Evolutionary conservation across 495 filamentous ascomycete species (phyloP).

Genomic region (Daldinia grandis): DNA sequence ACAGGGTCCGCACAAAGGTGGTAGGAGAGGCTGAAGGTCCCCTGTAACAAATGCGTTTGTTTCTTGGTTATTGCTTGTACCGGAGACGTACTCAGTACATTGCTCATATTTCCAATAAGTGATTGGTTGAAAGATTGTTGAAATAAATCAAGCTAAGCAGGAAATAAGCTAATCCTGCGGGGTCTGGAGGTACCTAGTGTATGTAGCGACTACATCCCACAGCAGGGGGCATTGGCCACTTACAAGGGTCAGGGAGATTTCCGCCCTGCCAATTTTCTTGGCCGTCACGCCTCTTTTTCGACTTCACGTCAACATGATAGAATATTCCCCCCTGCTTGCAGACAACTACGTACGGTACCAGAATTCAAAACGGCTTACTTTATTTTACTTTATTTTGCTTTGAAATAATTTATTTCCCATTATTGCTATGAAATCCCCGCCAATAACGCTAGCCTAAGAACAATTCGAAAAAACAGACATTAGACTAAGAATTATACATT

Average conservation of each 20-base stretch:
- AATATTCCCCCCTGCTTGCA: not conserved
- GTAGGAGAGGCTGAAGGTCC: constrained; percentile 34
- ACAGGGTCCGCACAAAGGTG: not conserved
- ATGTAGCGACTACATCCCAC: not conserved
- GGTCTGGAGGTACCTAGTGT: too few relatives aligned
- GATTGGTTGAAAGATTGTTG: constrained; percentile 7
- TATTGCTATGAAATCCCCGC: not conserved
- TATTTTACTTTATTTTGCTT: not conserved
- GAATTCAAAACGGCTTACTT: not conserved
- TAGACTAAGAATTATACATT: constrained; percentile 27
- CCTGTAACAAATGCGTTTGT: constrained; percentile 10
- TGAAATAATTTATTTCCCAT: not conserved
- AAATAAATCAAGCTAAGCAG: not conserved
- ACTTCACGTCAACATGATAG: constrained; percentile 35
- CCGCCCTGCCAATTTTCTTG: constrained; percentile 15
- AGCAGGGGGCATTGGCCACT: not conserved
- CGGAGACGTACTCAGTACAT: constrained; percentile 9
- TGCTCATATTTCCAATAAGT: not conserved
- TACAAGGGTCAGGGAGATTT: constrained; percentile 15
- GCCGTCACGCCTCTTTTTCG: constrained; percentile 36
- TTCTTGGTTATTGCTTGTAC: constrained; percentile 20
- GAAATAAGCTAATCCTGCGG: not conserved
- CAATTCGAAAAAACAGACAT: constrained; percentile 1
- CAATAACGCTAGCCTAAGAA: not conserved
- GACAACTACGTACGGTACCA: too few relatives aligned